Base-by-base conservation (phyloP, 1,284 basidiomycete genomes). In the Apiotrichum gracile region DNA sequence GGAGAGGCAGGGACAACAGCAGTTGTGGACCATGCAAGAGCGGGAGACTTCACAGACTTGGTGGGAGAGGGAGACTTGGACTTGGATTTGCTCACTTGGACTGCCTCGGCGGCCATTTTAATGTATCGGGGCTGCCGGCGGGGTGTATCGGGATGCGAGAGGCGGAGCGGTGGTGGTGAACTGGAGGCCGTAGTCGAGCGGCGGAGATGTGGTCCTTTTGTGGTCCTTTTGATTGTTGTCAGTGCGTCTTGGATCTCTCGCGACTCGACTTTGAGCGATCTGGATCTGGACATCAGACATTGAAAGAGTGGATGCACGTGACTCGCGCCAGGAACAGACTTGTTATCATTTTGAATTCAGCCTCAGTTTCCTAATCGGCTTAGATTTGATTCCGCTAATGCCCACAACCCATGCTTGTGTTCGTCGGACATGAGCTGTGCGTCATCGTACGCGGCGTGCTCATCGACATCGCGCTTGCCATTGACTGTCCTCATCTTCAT, bases 61-160 rank as follows among this genome's bases (percentile, higher is more conserved):
- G 21, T 16, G 14, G 40, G 40, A 14, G 25, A 29, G 12, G 19
- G 24, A 8, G 40, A 17, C 40, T 25, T 41, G 40, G 41, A 43
- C 26, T 40, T 40, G 39, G 41, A 6, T 21, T 27, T 35, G 45
- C 51, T 47, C 39, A 52, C 51, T 34, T 47, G 51, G 19, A 37
- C 45, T 38, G 51, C 31, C 33, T 52, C 51, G 27, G 51, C 39
- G 38, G 51, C 45, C 51, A 52, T 52, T 31, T 45, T 46, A 35
- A 17, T 14, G n/a, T n/a, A 17, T 35, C 16, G 31, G 31, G 9
- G 31, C 16, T 10, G 10, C 9, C 5, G 2, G 35, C 4, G 16
- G 35, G 13, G 8, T 24, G 12, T 42, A 13, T 42, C 6, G 41
- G 24, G 16, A 10, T 12, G 35, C 8, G 9, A 8, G 16, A n/a